Base-by-base conservation (phyloP, 1,139 yeast genomes). In the Taphrina pruni region DNA sequence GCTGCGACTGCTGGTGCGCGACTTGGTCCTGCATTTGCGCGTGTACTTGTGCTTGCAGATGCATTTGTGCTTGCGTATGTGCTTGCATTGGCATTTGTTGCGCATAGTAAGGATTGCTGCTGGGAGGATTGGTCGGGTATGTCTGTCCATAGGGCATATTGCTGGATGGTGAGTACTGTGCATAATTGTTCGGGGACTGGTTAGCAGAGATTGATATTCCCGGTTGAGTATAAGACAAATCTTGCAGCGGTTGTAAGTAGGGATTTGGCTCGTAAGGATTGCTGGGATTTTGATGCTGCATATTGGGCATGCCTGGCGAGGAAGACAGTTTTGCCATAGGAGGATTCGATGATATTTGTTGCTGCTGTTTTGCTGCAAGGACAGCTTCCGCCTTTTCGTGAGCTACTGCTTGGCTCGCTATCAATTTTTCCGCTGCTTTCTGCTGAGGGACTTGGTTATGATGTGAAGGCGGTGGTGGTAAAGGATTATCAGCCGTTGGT, bases 371-470 rank as follows among this genome's bases (percentile, higher is more conserved):
- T 38, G 55, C 50, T 1, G 55, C 61, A 17, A 64, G 46, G n/a
- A 41, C 55, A 9, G 67, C 67, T 46, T 64, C 67, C 2, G 67
- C 67, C 21, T 64, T 56, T 21, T 64, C 61, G 26, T 64, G 67
- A n/a, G 61, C 67, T 4, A 64, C 60, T 7, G 67, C 67, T 38
- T 64, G 67, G 26, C 67, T 64, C 8, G 67, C 67, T 11, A 64
- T 64, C 6, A 64, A 55, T 32, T 64, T 46, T 38, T 64, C 67
- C 4, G 67, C 67, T 17, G 67, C 67, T 50, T 64, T 64, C 46
- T 64, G 67, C 46, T 64, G 67, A 9, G 67, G 67, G 12, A 38
- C 67, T 26, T 64, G 67, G 35, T 64, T 64, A 60, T 64, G 67
- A 21, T 64, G 67, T 32, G 67, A 64, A 9, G 67, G 67, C 8